Evolutionary conservation across 768 basidiomycete species (phyloP).

Genomic region (Vararia minispora): DNA sequence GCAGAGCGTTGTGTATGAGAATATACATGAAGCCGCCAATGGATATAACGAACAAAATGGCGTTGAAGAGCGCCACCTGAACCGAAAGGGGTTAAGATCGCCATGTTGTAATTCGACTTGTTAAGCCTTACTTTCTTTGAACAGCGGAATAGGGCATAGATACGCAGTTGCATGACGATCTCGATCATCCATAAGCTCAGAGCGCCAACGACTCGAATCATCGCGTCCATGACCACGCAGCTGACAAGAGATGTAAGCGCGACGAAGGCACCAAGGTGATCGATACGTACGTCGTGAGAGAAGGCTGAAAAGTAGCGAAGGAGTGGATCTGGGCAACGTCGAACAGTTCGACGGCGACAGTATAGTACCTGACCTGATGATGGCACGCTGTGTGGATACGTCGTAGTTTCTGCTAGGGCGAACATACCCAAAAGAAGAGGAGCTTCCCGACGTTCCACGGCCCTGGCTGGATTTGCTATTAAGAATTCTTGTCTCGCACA

Average conservation of each 20-base stretch:
- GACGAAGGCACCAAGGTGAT: not conserved
- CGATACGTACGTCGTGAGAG: conserved; percentile 21
- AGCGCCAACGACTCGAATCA: conserved; percentile 31
- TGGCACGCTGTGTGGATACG: not conserved
- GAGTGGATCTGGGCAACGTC: conserved; percentile 34
- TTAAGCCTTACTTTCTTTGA: no score
- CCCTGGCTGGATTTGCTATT: not conserved
- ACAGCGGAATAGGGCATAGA: conserved; percentile 31
- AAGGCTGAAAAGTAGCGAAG: conserved; percentile 3
- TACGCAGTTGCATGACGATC: conserved; percentile 35
- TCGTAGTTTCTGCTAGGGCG: not conserved
- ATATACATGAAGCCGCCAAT: conserved; percentile 33
- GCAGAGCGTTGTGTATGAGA: conserved; percentile 26
- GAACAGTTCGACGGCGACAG: conserved; percentile 30
- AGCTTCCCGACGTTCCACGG: conserved; percentile 2
- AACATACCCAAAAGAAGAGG: conserved; percentile 3
- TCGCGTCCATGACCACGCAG: conserved; percentile 33
- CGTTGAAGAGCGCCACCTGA: conserved; percentile 31
- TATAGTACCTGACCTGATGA: conserved; percentile 35
- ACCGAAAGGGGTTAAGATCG: no score
- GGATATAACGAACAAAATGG: conserved; percentile 27
- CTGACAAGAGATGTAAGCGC: conserved; percentile 19
- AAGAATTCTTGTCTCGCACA: not conserved
- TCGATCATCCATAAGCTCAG: conserved; percentile 37
- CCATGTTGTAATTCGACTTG: no score